These are phyloP conservation scores for Melaleuca alternifolia DNA, from an alignment of 345 rosid genomes.

Conservation along the genomic window DNA sequence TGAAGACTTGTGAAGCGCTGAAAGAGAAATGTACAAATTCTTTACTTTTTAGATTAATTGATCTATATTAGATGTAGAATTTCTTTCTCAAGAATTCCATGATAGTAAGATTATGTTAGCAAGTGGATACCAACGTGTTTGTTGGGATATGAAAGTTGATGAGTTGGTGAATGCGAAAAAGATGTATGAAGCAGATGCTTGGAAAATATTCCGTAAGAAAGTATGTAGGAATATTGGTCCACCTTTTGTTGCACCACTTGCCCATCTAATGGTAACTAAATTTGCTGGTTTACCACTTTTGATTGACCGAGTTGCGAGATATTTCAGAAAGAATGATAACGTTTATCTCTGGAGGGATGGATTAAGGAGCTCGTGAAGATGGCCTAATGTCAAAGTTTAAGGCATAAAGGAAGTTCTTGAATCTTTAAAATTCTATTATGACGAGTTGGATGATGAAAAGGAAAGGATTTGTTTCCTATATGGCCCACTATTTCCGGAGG, in stretches of 20 bases:
- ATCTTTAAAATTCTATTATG: constrained; percentile 11
- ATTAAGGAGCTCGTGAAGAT: constrained; percentile 2
- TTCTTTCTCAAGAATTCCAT: too few relatives aligned
- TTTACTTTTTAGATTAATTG: too few relatives aligned
- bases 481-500: constrained; percentile 12
- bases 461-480: constrained; percentile 18
- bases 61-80: too few relatives aligned
- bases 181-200: background rate
- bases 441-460: constrained; percentile 7
- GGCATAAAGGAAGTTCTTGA: constrained; percentile 21
- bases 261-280: too few relatives aligned
- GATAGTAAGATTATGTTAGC: constrained; percentile 23
- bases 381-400: constrained; percentile 4
- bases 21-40: too few relatives aligned
- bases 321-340: constrained; percentile 6
- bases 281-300: too few relatives aligned
- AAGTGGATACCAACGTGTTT: constrained; percentile 8
- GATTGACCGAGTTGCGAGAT: constrained; percentile 14
- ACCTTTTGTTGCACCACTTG: too few relatives aligned
- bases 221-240: too few relatives aligned
- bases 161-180: constrained; percentile 3
- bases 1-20: background rate
- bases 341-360: constrained; percentile 13
- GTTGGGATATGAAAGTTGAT: constrained; percentile 10
- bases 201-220: constrained; percentile 14